These are phyloP conservation scores for Carex parvula DNA, from an alignment of 176 grass and related monocot species.

Conservation along the genomic window DNA sequence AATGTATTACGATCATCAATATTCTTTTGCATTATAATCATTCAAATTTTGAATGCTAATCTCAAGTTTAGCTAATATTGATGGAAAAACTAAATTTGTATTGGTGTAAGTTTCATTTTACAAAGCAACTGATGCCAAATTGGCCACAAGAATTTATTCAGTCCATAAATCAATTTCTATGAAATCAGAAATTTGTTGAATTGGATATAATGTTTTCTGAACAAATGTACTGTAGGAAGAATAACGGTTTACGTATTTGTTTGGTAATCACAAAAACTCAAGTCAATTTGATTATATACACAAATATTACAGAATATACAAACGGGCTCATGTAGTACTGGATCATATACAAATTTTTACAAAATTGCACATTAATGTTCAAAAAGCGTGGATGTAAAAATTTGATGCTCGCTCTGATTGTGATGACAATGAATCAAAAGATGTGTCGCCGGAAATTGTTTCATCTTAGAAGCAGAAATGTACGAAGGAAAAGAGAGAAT, in stretches of 20 bases:
- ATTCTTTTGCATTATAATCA: too few species aligned
- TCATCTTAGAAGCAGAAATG: neutral
- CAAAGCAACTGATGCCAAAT: too few species aligned
- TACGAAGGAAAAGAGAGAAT: neutral
- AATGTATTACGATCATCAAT: too few species aligned
- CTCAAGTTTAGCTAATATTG: too few species aligned
- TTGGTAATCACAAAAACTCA: slow-evolving; percentile 1
- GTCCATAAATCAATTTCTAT: too few species aligned
- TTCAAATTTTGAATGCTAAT: too few species aligned
- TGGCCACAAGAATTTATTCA: too few species aligned
- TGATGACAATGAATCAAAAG: neutral
- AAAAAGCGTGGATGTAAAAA: neutral
- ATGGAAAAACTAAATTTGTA: too few species aligned
- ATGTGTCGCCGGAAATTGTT: neutral
- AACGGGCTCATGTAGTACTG: neutral
- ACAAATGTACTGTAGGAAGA: neutral
- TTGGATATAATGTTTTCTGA: neutral
- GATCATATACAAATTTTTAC: neutral
- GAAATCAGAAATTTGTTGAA: too few species aligned
- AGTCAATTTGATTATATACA: slow-evolving; percentile 13
- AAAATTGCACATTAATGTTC: neutral
- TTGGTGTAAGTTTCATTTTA: too few species aligned
- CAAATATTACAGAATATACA: slow-evolving; percentile 12
- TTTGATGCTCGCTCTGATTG: neutral
- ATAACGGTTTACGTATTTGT: neutral